Base-by-base conservation (phyloP, 2,329 filamentous ascomycete genomes). In the Karstenula rhodostoma region DNA sequence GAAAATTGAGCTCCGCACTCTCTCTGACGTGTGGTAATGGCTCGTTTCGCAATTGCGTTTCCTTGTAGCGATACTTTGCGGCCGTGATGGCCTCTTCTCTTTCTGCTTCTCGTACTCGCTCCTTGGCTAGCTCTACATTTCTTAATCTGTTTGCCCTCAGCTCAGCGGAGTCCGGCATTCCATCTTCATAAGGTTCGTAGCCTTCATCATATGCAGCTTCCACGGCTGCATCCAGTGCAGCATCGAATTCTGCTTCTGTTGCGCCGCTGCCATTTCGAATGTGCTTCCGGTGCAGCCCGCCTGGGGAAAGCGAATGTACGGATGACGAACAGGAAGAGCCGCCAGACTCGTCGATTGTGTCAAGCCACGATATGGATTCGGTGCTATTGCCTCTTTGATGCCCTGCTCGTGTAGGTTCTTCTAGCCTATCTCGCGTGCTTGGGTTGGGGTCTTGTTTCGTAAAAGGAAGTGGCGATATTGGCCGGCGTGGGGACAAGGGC, bases 201-300 rank as follows among this genome's bases (percentile, higher is more conserved):
- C 92, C 92, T 64, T 97, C 93, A 74, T 97, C 91, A 76, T 98
- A 99, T 5, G 94, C 95, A 53, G 94, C 94, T 77, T 98, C 95
- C 9, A 98, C 94, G 15, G 95, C 95, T 25, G 94, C 94, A 79
- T 98, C 94, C 46, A 98, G 84, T 4, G 95, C 95, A 9, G 93
- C 93, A 78, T 97, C 94, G 67, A 98, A 97, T 73, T 97, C 94
- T 7, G 92, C 90, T 75, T 96, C 92, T 0, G 92, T 95, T 32
- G 86, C 88, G 47, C 88, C 89, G 65, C 91, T 94, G 2, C 84
- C 75, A 37, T 83, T 84, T 51, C 90, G 87, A 56, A 92, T 86
- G 65, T 91, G 89, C 71, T 90, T 92, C 64, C 90, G 85, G 62
- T 87, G 85, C 46, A 88, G 85, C 60, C 89, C 79, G 1, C 90